phyloP scores from a whole-genome alignment of 2,329 filamentous ascomycete genomes.

The Xylariales sp. region DNA sequence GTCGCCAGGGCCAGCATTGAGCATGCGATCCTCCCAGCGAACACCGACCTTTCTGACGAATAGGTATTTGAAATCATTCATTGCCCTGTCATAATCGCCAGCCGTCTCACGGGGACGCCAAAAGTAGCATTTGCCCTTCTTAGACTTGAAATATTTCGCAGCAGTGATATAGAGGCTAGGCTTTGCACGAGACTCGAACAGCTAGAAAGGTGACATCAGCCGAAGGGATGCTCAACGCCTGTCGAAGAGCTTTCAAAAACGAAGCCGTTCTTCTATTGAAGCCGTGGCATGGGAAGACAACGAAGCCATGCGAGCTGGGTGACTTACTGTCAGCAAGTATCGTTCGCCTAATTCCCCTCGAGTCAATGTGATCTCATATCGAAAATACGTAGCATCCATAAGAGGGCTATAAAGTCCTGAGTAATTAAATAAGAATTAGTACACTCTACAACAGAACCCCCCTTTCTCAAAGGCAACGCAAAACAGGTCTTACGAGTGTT shows the following conservation, averaged over 20 bases:
- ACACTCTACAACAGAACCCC: no score
- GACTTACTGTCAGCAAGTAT: conserved; percentile 54
- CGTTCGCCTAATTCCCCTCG: conserved; percentile 54
- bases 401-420: conserved; percentile 64
- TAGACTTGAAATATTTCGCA: conserved; percentile 43
- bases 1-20: conserved; percentile 21
- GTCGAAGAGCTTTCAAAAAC: conserved; percentile 1
- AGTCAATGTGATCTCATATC: conserved; percentile 58
- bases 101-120: conserved; percentile 34
- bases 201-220: conserved; percentile 37
- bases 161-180: conserved; percentile 60
- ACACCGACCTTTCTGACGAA: conserved; percentile 56
- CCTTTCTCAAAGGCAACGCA: no score
- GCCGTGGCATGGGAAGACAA: no score
- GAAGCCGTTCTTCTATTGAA: no score
- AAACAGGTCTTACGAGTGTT: conserved; percentile 48
- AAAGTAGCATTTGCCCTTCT: conserved; percentile 25
- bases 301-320: no score
- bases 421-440: no score
- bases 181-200: conserved; percentile 60
- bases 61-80: conserved; percentile 48
- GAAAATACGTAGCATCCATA: conserved; percentile 56
- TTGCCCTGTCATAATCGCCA: conserved; percentile 36
- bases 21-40: conserved; percentile 53
- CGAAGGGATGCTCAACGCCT: background rate